Evolutionary conservation across 1,284 basidiomycete genomes (phyloP).

Genomic region (Mycena citricolor): DNA sequence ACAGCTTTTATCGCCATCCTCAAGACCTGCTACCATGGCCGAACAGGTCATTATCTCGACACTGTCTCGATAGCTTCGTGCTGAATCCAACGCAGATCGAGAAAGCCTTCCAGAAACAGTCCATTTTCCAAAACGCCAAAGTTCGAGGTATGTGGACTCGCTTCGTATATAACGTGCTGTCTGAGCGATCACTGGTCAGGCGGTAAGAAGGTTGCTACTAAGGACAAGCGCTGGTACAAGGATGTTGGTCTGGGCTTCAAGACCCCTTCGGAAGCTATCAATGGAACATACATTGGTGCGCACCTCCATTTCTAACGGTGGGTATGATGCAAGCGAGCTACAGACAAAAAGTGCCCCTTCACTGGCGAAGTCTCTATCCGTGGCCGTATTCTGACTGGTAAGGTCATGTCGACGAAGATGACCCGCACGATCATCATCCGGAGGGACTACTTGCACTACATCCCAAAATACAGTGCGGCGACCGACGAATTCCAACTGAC

Average conservation of each 20-base stretch:
- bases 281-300: conserved; percentile 94
- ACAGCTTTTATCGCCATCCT: conserved; percentile 2
- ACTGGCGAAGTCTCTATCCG: conserved; percentile 96
- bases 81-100: conserved; percentile 60
- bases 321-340: conserved; percentile 12
- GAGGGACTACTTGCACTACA: conserved; percentile 97
- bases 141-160: conserved; percentile 70
- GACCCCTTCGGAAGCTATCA: conserved; percentile 95
- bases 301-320: conserved; percentile 23
- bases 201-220: conserved; percentile 89
- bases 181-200: conserved; percentile 42
- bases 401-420: conserved; percentile 99
- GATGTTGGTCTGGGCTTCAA: conserved; percentile 97
- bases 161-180: neutral
- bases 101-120: conserved; percentile 96
- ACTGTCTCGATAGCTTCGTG: too few species aligned
- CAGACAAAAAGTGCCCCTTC: conserved; percentile 99
- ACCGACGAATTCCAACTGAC: neutral
- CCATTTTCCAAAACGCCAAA: conserved; percentile 98
- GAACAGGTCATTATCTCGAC: conserved; percentile 22
- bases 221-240: conserved; percentile 99
- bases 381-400: conserved; percentile 97
- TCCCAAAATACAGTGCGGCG: conserved; percentile 93
- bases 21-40: conserved; percentile 21
- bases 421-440: conserved; percentile 98